Base-by-base conservation (phyloP, 768 basidiomycete species). In the Leccinum obscurum region DNA sequence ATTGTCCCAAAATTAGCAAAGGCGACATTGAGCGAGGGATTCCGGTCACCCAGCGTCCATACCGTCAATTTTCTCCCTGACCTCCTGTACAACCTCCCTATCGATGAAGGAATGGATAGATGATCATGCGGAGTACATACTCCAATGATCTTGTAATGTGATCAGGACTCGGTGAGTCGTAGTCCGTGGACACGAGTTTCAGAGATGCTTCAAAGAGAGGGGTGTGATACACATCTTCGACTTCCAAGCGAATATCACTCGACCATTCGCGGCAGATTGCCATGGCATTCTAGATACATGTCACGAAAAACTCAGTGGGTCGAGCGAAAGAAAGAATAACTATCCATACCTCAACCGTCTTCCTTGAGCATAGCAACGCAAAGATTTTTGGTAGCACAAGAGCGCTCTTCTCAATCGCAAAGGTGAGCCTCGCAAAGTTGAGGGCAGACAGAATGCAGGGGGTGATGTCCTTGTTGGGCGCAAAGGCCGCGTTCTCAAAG, bases 391-490 rank as follows among this genome's bases (percentile, higher is more conserved):
- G 65, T 22, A 65, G 24, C 51, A 48, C n/a, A 2, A 63, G 46
- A 17, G 52, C 52, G 2, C 32, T 54, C 22, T 22, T n/a, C 26
- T 59, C 61, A 17, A 51, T 53, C 14, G 54, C 48, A 24, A 86
- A 78, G 22, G 80, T 75, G 11, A 83, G 63, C 52, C 85, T 77
- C 4, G 79, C 80, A 54, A 84, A 86, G 64, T 88, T 87, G 51
- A 88, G 70, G 2, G 82, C 82, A 5, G 83, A 85, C 24, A 89
- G 76, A 13, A 83, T 83, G 59, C 83, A 82, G 2, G 83, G 75
- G 14, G 84, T 78, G 15, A 54, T 51, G 32, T 54, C 70, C 48
- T 58, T 56, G 57, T 64, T 59, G 24, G 56, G 56, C 15, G 76
- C 74, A 41, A 83, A 77, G 50, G 80, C 78, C 13, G 78, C 72